phyloP scores from a whole-genome alignment of 2,329 filamentous ascomycete genomes.

The Colletotrichum graminicola region DNA sequence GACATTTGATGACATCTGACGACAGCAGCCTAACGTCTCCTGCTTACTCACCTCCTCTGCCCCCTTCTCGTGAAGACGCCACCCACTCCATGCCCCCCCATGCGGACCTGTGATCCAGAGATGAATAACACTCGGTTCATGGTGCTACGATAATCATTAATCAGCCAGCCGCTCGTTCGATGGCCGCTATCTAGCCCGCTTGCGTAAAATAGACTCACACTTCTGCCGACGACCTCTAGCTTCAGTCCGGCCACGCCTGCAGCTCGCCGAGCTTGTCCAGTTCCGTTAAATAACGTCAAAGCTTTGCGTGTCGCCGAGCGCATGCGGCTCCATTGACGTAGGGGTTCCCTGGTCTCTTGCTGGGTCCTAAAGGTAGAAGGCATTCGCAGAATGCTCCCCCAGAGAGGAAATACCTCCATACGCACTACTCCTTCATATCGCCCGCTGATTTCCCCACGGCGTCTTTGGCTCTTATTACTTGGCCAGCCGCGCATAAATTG shows the following conservation, averaged over 20 bases:
- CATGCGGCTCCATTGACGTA: slow-evolving; percentile 4
- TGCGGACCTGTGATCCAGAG: not conserved
- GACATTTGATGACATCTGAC: slow-evolving; percentile 24
- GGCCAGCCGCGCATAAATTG: slow-evolving; percentile 37
- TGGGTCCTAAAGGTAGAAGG: slow-evolving; percentile 6
- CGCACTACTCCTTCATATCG: slow-evolving; percentile 1
- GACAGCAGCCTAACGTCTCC: not conserved
- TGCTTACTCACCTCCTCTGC: slow-evolving; percentile 15
- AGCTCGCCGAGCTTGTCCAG: slow-evolving; percentile 23
- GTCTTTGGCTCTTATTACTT: slow-evolving; percentile 5
- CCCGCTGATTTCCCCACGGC: slow-evolving; percentile 5
- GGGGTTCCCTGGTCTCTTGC: slow-evolving; percentile 15
- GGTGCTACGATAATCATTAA: not conserved
- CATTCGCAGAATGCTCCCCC: slow-evolving; percentile 4
- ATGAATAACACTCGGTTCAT: slow-evolving; percentile 14
- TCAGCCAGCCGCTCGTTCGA: not conserved
- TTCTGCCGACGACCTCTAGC: not conserved
- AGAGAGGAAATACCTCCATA: slow-evolving; percentile 4
- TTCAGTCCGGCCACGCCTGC: slow-evolving; percentile 15
- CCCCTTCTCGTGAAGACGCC: not conserved
- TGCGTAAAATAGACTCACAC: not conserved
- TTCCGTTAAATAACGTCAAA: slow-evolving; percentile 16
- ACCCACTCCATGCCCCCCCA: not conserved
- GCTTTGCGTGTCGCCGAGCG: slow-evolving; percentile 21
- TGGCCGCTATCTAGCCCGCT: slow-evolving; percentile 5